Percentiles rank a stretch among this genome's conserved stretches.
Conservation (phyloP, 148 eudicot genomes). For the Limonium bicolor region DNA sequence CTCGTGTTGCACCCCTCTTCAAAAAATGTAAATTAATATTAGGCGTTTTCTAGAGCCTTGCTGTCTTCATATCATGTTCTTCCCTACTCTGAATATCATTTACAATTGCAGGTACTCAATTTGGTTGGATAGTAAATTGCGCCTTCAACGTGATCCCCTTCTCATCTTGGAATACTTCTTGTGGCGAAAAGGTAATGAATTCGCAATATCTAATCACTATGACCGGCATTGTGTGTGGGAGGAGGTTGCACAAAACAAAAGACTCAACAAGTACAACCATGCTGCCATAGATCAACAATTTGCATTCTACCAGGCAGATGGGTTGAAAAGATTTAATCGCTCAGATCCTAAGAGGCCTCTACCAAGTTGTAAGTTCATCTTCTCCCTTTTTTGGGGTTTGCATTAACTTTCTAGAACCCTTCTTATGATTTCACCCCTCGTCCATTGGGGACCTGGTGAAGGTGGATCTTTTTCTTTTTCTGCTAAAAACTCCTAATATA, state of each 20-base stretch:
- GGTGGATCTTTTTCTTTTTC: too few relatives aligned
- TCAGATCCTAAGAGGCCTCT: conserved; percentile 72
- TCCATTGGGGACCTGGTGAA: too few relatives aligned
- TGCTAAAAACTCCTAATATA: too few relatives aligned
- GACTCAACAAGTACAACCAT: conserved; percentile 91
- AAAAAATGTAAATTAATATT: too few relatives aligned
- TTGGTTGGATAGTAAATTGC: conserved; percentile 96
- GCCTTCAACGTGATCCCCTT: conserved; percentile 84
- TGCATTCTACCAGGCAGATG: conserved; percentile 89
- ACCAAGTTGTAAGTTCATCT: conserved; percentile 70
- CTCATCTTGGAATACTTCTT: conserved; percentile 79
- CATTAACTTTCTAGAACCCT: background rate
- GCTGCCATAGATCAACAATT: conserved; percentile 82
- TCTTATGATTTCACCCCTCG: background rate
- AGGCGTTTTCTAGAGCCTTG: background rate
- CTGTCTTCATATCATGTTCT: too few relatives aligned
- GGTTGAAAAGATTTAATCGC: conserved; percentile 70
- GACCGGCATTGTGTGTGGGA: conserved; percentile 99
- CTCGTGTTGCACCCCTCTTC: conserved; percentile 48
- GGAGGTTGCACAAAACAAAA: conserved; percentile 93
- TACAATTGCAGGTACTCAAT: conserved; percentile 64
- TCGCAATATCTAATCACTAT: conserved; percentile 96
- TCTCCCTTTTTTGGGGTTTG: conserved; percentile 2
- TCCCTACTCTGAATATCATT: background rate
- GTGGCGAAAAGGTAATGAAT: conserved; percentile 85